Evolutionary conservation across 768 basidiomycete genomes (phyloP).

Genomic region (Tricholoma flavovirens): DNA sequence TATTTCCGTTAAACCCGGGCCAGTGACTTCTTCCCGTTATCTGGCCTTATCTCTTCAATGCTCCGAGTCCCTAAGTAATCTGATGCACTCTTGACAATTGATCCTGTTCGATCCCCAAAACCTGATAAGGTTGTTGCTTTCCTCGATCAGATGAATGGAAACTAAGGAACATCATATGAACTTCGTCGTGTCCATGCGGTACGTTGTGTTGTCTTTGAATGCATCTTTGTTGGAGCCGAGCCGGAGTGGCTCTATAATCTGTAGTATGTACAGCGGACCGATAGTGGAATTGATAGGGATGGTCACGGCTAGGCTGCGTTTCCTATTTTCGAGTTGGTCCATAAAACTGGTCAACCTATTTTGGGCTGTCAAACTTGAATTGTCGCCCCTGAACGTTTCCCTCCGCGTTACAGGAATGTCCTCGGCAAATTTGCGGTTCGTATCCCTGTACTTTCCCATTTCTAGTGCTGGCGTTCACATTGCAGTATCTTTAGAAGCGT

Average conservation of each 20-base stretch:
- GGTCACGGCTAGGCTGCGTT: not conserved
- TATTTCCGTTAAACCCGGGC: not conserved
- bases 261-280: not conserved
- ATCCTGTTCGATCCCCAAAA: not conserved
- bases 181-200: not conserved
- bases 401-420: no score
- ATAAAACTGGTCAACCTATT: not conserved
- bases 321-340: not conserved
- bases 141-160: not conserved
- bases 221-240: not conserved
- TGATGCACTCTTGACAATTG: not conserved
- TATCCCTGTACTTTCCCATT: not conserved
- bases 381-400: not conserved
- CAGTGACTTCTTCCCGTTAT: not conserved
- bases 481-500: not conserved
- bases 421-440: not conserved
- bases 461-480: not conserved
- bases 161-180: not conserved
- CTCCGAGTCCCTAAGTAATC: no score
- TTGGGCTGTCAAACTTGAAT: not conserved
- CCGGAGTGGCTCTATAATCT: not conserved
- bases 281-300: not conserved
- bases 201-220: not conserved
- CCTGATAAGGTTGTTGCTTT: not conserved
- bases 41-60: not conserved